Conservation (phyloP, 2,329 filamentous ascomycete genomes). For the Phoma herbarum region DNA sequence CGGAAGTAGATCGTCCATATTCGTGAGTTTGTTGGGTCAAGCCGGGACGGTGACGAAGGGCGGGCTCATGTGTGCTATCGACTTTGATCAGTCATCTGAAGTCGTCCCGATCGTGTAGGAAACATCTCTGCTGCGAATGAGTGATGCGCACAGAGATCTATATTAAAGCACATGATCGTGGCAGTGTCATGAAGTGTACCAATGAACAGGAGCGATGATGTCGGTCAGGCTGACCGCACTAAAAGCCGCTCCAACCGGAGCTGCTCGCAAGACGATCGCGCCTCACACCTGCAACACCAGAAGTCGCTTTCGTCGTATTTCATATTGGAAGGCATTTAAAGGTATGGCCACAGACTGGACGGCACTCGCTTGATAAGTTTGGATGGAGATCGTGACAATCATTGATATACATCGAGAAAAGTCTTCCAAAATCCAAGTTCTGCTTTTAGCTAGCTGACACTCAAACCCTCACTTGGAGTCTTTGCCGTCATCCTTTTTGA, state of each 20-base stretch:
- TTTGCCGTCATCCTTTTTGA: not conserved
- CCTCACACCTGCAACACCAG: not conserved
- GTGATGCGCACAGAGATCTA: not conserved
- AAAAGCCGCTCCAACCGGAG: constrained; percentile 12
- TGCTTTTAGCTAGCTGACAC: not conserved
- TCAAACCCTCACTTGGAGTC: too few relatives aligned
- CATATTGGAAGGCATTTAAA: not conserved
- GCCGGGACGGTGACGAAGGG: not conserved
- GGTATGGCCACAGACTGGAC: not conserved
- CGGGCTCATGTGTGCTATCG: not conserved
- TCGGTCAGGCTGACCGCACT: constrained; percentile 19
- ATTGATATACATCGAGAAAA: not conserved
- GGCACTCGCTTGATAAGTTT: not conserved
- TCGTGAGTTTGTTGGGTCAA: not conserved
- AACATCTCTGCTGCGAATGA: not conserved
- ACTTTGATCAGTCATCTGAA: not conserved
- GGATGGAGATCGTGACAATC: not conserved
- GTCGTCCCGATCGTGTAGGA: constrained; percentile 1
- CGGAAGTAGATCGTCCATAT: constrained; percentile 66
- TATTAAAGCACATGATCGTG: constrained; percentile 12
- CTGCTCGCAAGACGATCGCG: not conserved
- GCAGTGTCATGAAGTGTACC: constrained; percentile 16
- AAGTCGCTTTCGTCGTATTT: not conserved
- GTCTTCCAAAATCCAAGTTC: not conserved
- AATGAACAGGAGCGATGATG: constrained; percentile 19